Percentiles rank a stretch among this genome's conserved stretches.
Evolutionary conservation across 2,329 filamentous ascomycete genomes (phyloP).

Genomic region (Leptographium radiaticola): DNA sequence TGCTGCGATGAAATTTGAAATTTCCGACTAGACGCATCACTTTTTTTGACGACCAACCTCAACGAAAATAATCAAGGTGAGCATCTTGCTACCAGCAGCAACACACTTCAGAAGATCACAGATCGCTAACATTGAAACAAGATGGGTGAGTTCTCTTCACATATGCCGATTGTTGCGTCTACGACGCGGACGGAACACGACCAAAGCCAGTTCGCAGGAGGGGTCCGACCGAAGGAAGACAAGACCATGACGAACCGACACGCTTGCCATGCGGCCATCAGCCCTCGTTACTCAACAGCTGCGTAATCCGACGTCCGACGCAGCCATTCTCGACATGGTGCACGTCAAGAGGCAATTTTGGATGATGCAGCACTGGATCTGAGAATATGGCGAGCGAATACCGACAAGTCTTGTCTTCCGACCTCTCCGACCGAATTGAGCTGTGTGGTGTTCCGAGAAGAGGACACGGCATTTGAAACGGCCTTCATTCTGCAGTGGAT

Average conservation of each 20-base stretch:
- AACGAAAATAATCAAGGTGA: conserved; percentile 14
- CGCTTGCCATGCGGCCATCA: background rate
- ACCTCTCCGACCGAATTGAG: background rate
- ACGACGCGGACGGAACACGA: background rate
- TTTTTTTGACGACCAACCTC: conserved; percentile 10
- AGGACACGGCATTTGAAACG: background rate
- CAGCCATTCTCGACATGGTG: too few relatives aligned
- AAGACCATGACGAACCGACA: background rate
- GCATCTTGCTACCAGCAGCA: conserved; percentile 10
- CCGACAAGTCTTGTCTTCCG: too few relatives aligned
- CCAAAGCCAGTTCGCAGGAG: background rate
- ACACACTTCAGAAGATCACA: background rate
- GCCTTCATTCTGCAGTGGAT: background rate
- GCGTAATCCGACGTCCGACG: background rate
- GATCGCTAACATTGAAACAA: conserved; percentile 22
- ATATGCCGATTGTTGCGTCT: background rate
- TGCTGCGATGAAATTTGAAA: conserved; percentile 5
- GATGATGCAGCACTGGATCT: too few relatives aligned
- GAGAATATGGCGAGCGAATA: too few relatives aligned
- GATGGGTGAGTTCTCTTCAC: conserved; percentile 9
- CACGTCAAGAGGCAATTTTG: too few relatives aligned
- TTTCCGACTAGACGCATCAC: conserved; percentile 9
- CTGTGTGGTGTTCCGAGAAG: background rate
- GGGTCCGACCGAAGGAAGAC: background rate
- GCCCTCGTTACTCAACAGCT: background rate